Evolutionary conservation across 441 rosid species (phyloP).

Genomic region (Populus hybrid): DNA sequence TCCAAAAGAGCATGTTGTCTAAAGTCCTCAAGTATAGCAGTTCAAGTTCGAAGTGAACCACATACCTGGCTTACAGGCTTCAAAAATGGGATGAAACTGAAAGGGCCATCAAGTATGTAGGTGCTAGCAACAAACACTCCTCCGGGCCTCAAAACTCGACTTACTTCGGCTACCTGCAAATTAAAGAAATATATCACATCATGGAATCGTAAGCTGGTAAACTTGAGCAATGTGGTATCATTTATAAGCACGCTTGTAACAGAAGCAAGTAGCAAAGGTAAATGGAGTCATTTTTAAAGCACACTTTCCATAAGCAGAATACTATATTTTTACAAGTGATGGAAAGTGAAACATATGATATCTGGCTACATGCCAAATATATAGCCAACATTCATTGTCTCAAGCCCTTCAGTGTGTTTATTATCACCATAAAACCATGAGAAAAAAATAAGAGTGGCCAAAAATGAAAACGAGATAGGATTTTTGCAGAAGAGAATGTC

Average conservation of each 20-base stretch:
- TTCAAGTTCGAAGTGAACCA: conserved; percentile 2
- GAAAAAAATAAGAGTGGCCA: neutral
- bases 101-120: conserved; percentile 56
- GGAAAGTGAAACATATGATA: neutral
- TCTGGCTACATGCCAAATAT: neutral
- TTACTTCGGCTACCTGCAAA: conserved; percentile 77
- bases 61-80: conserved; percentile 55
- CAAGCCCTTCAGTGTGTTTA: neutral
- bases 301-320: neutral
- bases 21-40: neutral
- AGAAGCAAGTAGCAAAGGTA: neutral
- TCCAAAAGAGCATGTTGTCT: neutral
- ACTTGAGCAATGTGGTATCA: neutral
- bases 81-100: conserved; percentile 41
- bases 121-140: conserved; percentile 85
- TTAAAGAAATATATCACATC: conserved; percentile 8
- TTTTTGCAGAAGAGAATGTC: neutral
- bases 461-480: neutral
- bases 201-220: neutral
- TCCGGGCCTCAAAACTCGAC: conserved; percentile 79
- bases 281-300: neutral
- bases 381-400: neutral
- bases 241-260: neutral
- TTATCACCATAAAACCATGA: neutral
- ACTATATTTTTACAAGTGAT: neutral